These are phyloP conservation scores for Hypholoma sublateritium DNA, from an alignment of 768 basidiomycete species.

Conservation along the genomic window DNA sequence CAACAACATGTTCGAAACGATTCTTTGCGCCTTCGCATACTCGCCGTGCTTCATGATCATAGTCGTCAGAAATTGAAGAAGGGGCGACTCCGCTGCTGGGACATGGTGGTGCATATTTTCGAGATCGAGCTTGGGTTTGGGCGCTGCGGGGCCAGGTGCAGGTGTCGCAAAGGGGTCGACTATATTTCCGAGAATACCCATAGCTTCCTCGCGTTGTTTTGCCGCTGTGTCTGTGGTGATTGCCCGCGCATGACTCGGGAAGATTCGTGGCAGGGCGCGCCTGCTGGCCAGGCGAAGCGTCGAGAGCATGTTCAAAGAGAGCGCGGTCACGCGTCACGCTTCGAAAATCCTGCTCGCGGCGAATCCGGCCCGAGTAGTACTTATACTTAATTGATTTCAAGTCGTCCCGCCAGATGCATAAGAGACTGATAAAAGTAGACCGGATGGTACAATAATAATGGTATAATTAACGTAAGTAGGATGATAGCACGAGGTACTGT, in stretches of 20 bases:
- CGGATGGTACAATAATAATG: too few relatives aligned
- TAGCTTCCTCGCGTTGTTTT: conserved; percentile 11
- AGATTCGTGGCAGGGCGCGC: conserved; percentile 11
- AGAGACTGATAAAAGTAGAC: too few relatives aligned
- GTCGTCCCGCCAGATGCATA: too few relatives aligned
- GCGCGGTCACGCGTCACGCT: conserved; percentile 5
- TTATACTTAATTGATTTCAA: too few relatives aligned
- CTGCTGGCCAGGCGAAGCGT: conserved; percentile 17
- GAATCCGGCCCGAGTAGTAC: background rate
- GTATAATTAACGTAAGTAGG: too few relatives aligned
- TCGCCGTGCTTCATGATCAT: conserved; percentile 64
- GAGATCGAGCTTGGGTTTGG: conserved; percentile 24
- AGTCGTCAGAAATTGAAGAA: conserved; percentile 67
- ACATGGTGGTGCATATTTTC: conserved; percentile 42
- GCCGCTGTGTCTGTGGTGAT: conserved; percentile 10
- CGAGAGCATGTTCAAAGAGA: conserved; percentile 14
- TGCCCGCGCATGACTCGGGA: conserved; percentile 17
- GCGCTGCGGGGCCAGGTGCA: background rate
- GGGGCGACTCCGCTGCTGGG: conserved; percentile 76
- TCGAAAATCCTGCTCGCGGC: too few relatives aligned
- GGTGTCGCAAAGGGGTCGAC: conserved; percentile 9
- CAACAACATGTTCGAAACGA: conserved; percentile 61
- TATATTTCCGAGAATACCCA: conserved; percentile 13
- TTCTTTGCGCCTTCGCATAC: conserved; percentile 56
- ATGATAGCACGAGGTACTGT: background rate